Base-by-base conservation (phyloP, 192 early-diverging fungal genomes). In the Obelidium mucronatum region DNA sequence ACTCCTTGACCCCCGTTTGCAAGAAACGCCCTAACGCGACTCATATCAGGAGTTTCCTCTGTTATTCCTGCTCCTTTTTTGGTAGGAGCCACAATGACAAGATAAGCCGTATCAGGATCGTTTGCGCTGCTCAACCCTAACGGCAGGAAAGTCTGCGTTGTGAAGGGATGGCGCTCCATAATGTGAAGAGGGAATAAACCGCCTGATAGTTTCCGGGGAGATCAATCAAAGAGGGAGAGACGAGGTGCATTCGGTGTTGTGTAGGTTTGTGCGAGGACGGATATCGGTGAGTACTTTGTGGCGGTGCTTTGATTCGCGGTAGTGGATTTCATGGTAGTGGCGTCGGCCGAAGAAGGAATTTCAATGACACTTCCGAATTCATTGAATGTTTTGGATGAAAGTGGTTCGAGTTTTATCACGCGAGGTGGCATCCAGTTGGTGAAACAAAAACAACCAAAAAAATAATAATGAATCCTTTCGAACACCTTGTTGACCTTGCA, bases 121-220 rank as follows among this genome's bases (percentile, higher is more conserved):
- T 5, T 1, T n/a, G 56, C 37, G n/a, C n/a, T n/a, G 31, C 11
- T 13, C 2, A 72, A 37, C 15, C 70, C 81, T 79, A 95, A 90
- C 2, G 94, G 94, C 69, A 94, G 87, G 81, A 95, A 95, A 30
- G 89, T 81, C 78, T 94, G 94, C 2, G 91, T 90, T 34, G 92
- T 93, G 81, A 90, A 91, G 17, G 90, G 86, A 56, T 95, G 94
- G 22, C 92, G 84, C 80, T 95, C 94, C 24, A 95, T 80, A 33
- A 95, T 70, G 28, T 79, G 87, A 40, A 61, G 80, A 42, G 67
- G 76, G n/a, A 81, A 72, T 33, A 70, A 54, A 33, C 79, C 60
- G n/a, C n/a, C n/a, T 28, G 28, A 31, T 22, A 72, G 55, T 4
- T 55, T 19, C 1, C 70, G 70, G 3, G 70, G 70, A 39, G 17